Evolutionary conservation across 2,329 filamentous ascomycete genomes (phyloP), one percentile per base, ranked within the genome.

Genomic region (Aureobasidium zeae): DNA sequence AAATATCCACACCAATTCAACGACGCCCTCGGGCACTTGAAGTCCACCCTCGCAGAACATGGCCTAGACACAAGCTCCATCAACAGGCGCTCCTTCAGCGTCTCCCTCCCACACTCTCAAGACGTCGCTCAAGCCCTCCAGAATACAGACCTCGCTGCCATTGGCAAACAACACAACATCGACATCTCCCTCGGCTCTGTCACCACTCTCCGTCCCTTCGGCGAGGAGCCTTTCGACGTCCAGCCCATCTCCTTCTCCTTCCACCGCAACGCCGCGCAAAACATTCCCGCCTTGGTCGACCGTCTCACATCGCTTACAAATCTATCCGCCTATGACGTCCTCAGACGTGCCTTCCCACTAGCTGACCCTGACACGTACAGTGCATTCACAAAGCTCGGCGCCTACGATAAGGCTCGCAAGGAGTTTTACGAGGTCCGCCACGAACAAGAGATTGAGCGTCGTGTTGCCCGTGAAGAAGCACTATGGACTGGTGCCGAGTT

Each of bases 371-470:
- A 73, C 70, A 37, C 76, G 11, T 45, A 31, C 20, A 28, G n/a
- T 10, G 43, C 43, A 9, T 45, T 38, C 43, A 47, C 38, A 15
- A 48, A 76, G 59, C 69, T 73, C 29, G 63, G 76, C 52, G 87
- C 91, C 22, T 98, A 98, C 68, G 89, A 96, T 64, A 68, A 71
- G 44, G 87, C 84, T 6, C 83, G 91, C 48, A 81, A 81, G 52
- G 89, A 98, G 62, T 94, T 96, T 66, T 98, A 98, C 68, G 70
- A 74, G 33, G 66, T 89, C 50, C 82, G 91, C 47, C 82, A 94
- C 54, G 71, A 78, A 48, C 80, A 93, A 55, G 87, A 95, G 52
- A 76, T 94, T 35, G 79, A 89, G 66, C 74, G 77, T 53, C 79
- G 88, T 54, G 74, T 98, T 48, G 85, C 89, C 6, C 72, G 78